Conservation (phyloP, 169 alveolate species). For the Cryptosporidium baileyi region DNA sequence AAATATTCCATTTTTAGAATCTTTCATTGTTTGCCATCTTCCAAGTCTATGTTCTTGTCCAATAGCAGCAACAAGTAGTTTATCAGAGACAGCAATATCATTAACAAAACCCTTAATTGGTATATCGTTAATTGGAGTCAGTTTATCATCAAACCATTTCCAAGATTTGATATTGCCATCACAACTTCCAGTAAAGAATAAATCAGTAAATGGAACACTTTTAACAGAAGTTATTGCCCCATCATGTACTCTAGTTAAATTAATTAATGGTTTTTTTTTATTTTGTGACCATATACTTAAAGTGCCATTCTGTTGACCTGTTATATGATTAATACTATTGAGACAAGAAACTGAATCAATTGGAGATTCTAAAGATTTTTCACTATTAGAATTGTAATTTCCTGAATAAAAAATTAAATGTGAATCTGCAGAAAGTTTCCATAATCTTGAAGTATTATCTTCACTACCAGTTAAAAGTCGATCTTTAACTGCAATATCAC, state of each 20-base stretch:
- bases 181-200: constrained; percentile 47
- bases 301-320: constrained; percentile 53
- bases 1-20: constrained; percentile 41
- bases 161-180: constrained; percentile 46
- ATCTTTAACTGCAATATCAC: constrained; percentile 67
- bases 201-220: constrained; percentile 57
- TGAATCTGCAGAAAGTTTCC: constrained; percentile 71
- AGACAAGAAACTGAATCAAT: constrained; percentile 60
- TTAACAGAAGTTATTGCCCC: constrained; percentile 26
- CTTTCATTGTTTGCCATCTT: constrained; percentile 45
- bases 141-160: constrained; percentile 6
- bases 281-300: constrained; percentile 49
- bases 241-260: background rate
- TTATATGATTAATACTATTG: constrained; percentile 8
- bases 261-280: constrained; percentile 39
- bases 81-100: constrained; percentile 25
- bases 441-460: constrained; percentile 71
- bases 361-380: constrained; percentile 28
- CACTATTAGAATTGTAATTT: background rate
- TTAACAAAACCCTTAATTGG: constrained; percentile 39
- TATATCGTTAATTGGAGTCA: background rate
- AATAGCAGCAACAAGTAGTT: constrained; percentile 55
- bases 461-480: constrained; percentile 74
- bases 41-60: constrained; percentile 70
- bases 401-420: constrained; percentile 49